Base-by-base conservation (phyloP, 2,329 filamentous ascomycete species). In the Epichloe hybrida region DNA sequence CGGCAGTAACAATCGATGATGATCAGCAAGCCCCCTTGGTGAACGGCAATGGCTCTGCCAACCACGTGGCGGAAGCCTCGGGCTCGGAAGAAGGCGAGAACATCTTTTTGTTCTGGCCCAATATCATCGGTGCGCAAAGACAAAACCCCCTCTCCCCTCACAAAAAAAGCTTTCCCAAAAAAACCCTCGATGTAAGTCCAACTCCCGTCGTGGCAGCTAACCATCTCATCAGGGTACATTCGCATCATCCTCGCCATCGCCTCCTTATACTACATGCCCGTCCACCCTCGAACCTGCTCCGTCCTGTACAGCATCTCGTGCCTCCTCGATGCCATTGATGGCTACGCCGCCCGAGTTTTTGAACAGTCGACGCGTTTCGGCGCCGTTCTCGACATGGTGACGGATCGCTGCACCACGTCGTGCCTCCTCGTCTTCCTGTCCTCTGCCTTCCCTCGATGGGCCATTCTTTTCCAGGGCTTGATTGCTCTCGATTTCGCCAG, bases 371-470 rank as follows among this genome's bases (percentile, higher is more conserved):
- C 93, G 50, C 86, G 86, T 57, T 98, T 98, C 66, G 93, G 93
- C 56, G 93, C 91, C 35, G 91, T 98, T 36, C 77, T 98, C 56
- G 93, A 98, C 72, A 98, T 98, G 93, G 91, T 98, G 54, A 98
- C 93, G 17, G 93, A 98, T 69, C 85, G 93, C 54, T 97, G 93
- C 75, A 97, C 91, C 34, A 98, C 93, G 3, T 83, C 91, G 2
- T 98, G 93, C 68, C 72, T 98, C 59, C 80, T 98, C 46, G 90
- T 97, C 48, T 98, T 97, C 73, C 72, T 98, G 55, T 88, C 88
- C 40, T 94, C 88, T 13, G 93, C 93, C 20, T 98, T 95, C 71
- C 93, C 93, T 4, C 81, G 90, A 52, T 97, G 88, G 84, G 83
- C 88, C 57, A 89, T 97, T 59, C 64, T 97, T 53, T 98, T 98